These are phyloP conservation scores for Zasmidium citrigriseum DNA, from an alignment of 2,329 filamentous ascomycete genomes.

Conservation along the genomic window DNA sequence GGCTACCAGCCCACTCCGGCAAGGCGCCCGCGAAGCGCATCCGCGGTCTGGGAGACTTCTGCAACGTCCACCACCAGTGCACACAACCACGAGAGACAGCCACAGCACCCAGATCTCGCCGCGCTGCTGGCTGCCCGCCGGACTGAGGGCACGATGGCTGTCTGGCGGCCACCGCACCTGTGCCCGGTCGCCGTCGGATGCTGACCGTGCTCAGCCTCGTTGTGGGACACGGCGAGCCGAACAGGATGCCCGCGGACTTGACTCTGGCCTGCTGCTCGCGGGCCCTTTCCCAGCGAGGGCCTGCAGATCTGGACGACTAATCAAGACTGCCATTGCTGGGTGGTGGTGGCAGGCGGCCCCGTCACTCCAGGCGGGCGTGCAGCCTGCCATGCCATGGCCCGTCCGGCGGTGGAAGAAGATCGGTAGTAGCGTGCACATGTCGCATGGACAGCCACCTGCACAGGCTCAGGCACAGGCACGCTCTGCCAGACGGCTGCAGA, in stretches of 20 bases:
- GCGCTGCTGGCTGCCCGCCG: not conserved
- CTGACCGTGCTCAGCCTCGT: not conserved
- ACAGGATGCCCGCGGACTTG: not conserved
- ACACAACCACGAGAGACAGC: not conserved
- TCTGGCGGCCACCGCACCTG: not conserved
- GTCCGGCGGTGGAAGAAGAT: not conserved
- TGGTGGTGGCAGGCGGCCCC: no score
- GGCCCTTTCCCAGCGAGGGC: not conserved
- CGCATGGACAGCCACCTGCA: slow-evolving; percentile 11
- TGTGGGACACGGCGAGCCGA: not conserved
- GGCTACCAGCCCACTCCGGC: not conserved
- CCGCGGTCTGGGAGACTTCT: not conserved
- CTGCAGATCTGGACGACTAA: slow-evolving; percentile 2
- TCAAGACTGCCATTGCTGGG: not conserved
- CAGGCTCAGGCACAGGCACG: no score
- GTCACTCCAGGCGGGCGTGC: not conserved
- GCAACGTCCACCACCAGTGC: not conserved
- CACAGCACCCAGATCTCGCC: no score
- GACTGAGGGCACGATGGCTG: not conserved
- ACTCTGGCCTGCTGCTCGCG: not conserved
- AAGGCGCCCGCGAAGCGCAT: not conserved
- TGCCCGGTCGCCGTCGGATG: not conserved
- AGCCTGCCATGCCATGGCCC: not conserved
- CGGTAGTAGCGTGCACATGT: slow-evolving; percentile 2
- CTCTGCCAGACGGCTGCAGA: slow-evolving; percentile 3